Evolutionary conservation across 148 eudicot genomes (phyloP), one percentile per base, ranked within the genome.

Genomic region (Silene conica): DNA sequence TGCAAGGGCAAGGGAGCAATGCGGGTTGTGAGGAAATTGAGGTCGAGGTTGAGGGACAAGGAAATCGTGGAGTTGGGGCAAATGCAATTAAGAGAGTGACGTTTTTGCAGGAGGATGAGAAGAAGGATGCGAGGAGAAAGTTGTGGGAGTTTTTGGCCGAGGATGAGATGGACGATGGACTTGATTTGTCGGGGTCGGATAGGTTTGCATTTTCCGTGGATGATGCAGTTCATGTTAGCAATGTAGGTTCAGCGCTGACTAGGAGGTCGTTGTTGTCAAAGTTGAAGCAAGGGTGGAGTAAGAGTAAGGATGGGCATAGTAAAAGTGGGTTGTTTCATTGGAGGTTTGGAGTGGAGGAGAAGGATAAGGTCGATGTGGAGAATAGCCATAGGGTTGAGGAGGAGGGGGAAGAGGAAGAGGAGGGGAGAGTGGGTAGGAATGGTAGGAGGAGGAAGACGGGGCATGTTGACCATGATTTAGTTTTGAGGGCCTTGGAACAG

Each of bases 121-220:
- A 70, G 77, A 86, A 76, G 75, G 84, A 77, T 68, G 83, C 75
- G 28, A 81, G 99, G 82, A 89, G 93, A 74, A 83, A 92, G 76
- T 86, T 96, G 77, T 96, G 97, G 99, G 97, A 96, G 74, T 96
- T 71, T 85, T 78, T 96, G 8, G 96, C 96, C 0, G 97, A 96
- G 80, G 89, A 87, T 56, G 90, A 96, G 46, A 84, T 86, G 8
- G 97, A 89, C 67, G 96, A 93, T 52, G 99, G 99, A 63, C 89
- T 96, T 70, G 99, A 96, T 90, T 85, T 96, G 52, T 96, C 99
- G 0, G 99, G 99, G 57, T 96, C 99, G 0, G 96, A 96, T 75
- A 87, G 99, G 74, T 96, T 92, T 83, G 99, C 99, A 0, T 96
- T 96, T 73, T 96, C 99, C 0, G 97, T 96, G 6, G 90, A 90